phyloP scores from a whole-genome alignment of 2,329 filamentous ascomycete genomes.

The Sarocladium oryzae region DNA sequence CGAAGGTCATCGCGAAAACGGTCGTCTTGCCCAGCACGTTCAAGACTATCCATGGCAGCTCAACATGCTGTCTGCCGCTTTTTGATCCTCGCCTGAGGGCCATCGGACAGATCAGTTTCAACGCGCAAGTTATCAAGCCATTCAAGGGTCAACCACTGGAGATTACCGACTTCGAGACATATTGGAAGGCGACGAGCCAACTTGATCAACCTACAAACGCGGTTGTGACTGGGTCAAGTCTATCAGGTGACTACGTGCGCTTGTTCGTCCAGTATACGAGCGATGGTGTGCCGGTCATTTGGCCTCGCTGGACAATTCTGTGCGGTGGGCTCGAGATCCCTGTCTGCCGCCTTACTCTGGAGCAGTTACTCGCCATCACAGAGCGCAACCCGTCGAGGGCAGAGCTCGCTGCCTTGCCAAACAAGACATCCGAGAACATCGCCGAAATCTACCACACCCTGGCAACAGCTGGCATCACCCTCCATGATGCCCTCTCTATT shows the following conservation, averaged over 20 bases:
- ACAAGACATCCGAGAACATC: slow-evolving; percentile 46
- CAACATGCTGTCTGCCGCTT: slow-evolving; percentile 76
- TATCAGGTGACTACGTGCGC: slow-evolving; percentile 91
- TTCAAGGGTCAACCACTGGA: slow-evolving; percentile 89
- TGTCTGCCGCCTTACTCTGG: slow-evolving; percentile 68
- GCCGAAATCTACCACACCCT: slow-evolving; percentile 65
- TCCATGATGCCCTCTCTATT: slow-evolving; percentile 68
- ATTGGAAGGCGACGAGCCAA: slow-evolving; percentile 98
- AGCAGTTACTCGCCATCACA: slow-evolving; percentile 58
- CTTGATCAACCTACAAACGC: slow-evolving; percentile 74
- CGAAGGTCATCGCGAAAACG: slow-evolving; percentile 93
- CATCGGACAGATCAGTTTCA: slow-evolving; percentile 91
- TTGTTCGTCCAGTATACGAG: slow-evolving; percentile 88
- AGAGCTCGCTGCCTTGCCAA: slow-evolving; percentile 36
- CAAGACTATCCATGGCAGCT: slow-evolving; percentile 65
- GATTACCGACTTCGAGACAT: slow-evolving; percentile 96
- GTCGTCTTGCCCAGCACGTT: slow-evolving; percentile 88
- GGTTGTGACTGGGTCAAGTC: slow-evolving; percentile 87
- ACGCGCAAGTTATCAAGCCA: slow-evolving; percentile 92
- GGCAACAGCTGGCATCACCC: slow-evolving; percentile 68
- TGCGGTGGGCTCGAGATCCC: slow-evolving; percentile 75
- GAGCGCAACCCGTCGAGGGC: slow-evolving; percentile 33
- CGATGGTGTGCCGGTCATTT: slow-evolving; percentile 80
- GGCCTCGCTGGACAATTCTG: slow-evolving; percentile 74
- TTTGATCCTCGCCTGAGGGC: slow-evolving; percentile 88